Base-by-base conservation (phyloP, 306 rosid genomes). In the Castanea crenata region DNA sequence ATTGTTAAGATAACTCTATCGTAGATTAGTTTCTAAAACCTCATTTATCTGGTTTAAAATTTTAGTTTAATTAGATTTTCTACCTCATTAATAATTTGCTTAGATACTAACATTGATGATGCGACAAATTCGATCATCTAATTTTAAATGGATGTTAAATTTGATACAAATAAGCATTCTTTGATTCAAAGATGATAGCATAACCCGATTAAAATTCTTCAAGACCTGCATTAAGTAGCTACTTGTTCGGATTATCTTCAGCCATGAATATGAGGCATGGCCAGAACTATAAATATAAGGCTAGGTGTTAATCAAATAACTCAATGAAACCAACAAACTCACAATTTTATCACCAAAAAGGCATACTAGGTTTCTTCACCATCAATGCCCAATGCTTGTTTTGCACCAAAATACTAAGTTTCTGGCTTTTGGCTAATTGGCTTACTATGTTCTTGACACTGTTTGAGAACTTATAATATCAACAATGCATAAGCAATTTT, bases 401-500 rank as follows among this genome's bases (percentile, higher is more conserved):
- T 67, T 34, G 51, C 51, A 67, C 4, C 21, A 18, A 67, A 34
- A 19, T 35, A 67, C 72, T 34, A 34, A 67, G 21, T 8, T 10
- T 34, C 46, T 34, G 72, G 72, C 72, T 67, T 67, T 34, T 21
- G 67, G 64, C 64, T 6, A 11, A 16, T 15, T 65, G 34, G 15
- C 21, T 46, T 67, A 4, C 6, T 32, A 44, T 15, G 11, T 35
- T 31, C 46, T 16, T 34, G 19, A 34, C 35, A 34, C 51, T 65
- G 15, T 5, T 19, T 8, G 72, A 8, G 72, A 67, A 7, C 20
- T 34, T 32, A 67, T 67, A 15, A 34, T 41, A 41, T 67, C 71
- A 67, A 67, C 51, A 38, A 70, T 75, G 44, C 57, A 83, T 71
- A 75, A 76, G 75, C 38, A 32, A 73, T 69, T 80, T 64, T 67